Base-by-base conservation (phyloP, 2,329 filamentous ascomycete genomes). In the Colletotrichum sp. region DNA sequence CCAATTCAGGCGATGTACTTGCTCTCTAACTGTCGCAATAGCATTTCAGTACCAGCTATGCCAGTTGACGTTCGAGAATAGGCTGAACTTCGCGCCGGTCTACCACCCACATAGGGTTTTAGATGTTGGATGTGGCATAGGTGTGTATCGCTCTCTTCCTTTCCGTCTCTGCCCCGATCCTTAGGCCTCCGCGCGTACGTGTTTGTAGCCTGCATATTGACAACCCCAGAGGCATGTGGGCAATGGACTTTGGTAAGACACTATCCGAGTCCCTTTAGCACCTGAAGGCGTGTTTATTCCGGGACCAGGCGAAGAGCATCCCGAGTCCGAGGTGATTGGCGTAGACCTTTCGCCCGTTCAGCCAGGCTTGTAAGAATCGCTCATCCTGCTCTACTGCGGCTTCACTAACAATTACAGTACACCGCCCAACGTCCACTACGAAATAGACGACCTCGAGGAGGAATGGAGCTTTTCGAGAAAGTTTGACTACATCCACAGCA, bases 371-470 rank as follows among this genome's bases (percentile, higher is more conserved):
- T 77, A 59, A 74, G 73, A 16, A 21, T 36, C 52, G 30, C 24
- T n/a, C 28, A 26, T 24, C 13, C 8, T 26, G 24, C 18, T 16
- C 16, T n/a, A 32, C n/a, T 28, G 16, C 34, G 21, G 32, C 8
- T n/a, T 49, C n/a, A n/a, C 70, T 80, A 62, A 80, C 62, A 49
- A 18, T 13, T 6, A 13, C 30, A 68, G 64, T n/a, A 70, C 79
- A 64, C 88, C 88, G 1, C 84, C 86, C 1, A 90, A 90, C 74
- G 83, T 88, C 57, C 80, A 81, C n/a, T 90, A 89, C 78, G 84
- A 86, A 64, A 80, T 86, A 70, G 92, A 94, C 81, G 92, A 94
- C 80, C 89, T 91, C 44, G 91, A 92, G 80, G 87, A 89, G 32
- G 80, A 82, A 34, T 87, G 86, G 86, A 84, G 86, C 79, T 86